Conservation (phyloP, 441 rosid genomes). For the Populus hybrid region DNA sequence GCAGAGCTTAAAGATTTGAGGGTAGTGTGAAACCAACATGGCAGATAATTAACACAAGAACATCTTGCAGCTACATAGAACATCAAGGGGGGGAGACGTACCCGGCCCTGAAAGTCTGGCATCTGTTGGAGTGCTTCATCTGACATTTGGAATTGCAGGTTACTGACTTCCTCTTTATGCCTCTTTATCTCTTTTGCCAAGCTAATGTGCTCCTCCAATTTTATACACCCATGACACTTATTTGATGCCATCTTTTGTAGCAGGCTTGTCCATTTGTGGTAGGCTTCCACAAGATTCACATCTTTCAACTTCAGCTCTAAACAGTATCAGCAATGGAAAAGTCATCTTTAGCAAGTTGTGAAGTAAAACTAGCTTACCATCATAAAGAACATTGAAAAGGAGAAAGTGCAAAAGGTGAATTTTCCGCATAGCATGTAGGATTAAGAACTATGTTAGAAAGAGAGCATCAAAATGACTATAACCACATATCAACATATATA, state of each 20-base stretch:
- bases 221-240: conserved; percentile 89
- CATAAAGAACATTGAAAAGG: background rate
- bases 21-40: conserved; percentile 6
- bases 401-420: background rate
- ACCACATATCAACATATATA: background rate
- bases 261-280: conserved; percentile 58
- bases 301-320: conserved; percentile 80
- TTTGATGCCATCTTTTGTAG: conserved; percentile 74
- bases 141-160: conserved; percentile 67
- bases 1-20: conserved; percentile 19
- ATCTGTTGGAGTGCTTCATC: conserved; percentile 92
- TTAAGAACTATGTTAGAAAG: background rate
- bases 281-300: conserved; percentile 55
- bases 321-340: conserved; percentile 3
- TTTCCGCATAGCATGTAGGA: background rate
- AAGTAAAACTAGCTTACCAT: background rate
- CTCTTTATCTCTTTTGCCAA: conserved; percentile 63
- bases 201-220: conserved; percentile 77
- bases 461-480: background rate
- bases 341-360: background rate
- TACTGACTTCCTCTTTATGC: conserved; percentile 65
- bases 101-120: conserved; percentile 98
- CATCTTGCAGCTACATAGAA: conserved; percentile 12
- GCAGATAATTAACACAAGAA: conserved; percentile 12
- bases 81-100: conserved; percentile 32